Evolutionary conservation across 2,329 filamentous ascomycete genomes (phyloP).

Genomic region (Sclerotinia subarctica): DNA sequence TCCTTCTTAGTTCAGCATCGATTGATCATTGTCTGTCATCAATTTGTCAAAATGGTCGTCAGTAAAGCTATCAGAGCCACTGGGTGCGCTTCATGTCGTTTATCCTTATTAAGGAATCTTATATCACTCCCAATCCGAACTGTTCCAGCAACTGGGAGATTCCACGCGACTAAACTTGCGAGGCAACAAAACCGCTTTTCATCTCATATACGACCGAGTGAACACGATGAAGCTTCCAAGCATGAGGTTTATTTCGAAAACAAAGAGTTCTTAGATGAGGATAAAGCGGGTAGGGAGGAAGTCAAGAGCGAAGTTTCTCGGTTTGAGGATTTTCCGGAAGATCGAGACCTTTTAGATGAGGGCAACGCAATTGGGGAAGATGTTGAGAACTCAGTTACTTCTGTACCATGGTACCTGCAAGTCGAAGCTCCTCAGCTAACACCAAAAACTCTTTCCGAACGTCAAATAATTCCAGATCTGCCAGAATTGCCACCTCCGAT

Average conservation of each 20-base stretch:
- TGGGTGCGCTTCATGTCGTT: slow-evolving; percentile 37
- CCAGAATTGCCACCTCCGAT: slow-evolving; percentile 61
- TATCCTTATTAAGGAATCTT: slow-evolving; percentile 34
- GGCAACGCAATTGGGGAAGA: slow-evolving; percentile 24
- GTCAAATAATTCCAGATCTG: slow-evolving; percentile 59
- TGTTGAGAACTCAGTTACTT: slow-evolving; percentile 25
- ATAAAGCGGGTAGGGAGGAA: not conserved
- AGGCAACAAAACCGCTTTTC: slow-evolving; percentile 23
- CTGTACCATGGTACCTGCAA: slow-evolving; percentile 81
- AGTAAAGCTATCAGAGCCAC: slow-evolving; percentile 34
- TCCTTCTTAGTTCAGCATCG: too few species aligned
- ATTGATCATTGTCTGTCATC: not conserved
- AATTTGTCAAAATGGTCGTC: slow-evolving; percentile 30
- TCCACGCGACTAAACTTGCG: not conserved
- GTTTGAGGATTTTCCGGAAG: not conserved
- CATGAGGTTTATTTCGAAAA: not conserved
- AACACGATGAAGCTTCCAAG: not conserved
- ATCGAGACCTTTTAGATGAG: not conserved
- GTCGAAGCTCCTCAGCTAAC: slow-evolving; percentile 50
- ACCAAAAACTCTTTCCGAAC: slow-evolving; percentile 45
- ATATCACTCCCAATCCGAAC: slow-evolving; percentile 30
- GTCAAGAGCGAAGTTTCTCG: not conserved
- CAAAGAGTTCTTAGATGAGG: not conserved
- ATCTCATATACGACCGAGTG: slow-evolving; percentile 21
- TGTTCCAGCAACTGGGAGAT: not conserved